Evolutionary conservation across 1,139 yeast species (phyloP).

Genomic region (Debaryomyces sp.): DNA sequence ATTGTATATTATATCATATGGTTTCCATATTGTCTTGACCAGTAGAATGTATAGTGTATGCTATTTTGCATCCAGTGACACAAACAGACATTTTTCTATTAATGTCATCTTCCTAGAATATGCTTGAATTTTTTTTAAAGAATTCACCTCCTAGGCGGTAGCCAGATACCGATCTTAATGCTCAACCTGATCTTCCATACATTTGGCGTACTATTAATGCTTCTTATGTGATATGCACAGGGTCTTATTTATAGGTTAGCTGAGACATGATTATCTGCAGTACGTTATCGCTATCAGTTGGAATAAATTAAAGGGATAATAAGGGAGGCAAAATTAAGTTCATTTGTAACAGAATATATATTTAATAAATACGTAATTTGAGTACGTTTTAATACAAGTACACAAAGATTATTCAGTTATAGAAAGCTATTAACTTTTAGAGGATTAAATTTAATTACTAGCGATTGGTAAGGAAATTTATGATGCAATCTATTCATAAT

Average conservation of each 20-base stretch:
- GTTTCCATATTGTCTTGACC: not conserved
- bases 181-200: not conserved
- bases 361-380: not conserved
- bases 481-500: slow-evolving; percentile 9
- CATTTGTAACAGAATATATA: not conserved
- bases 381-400: not conserved
- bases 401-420: not conserved
- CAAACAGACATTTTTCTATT: not conserved
- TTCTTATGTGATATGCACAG: not conserved
- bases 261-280: slow-evolving; percentile 4
- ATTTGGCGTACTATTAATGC: not conserved
- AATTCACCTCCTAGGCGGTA: too few species aligned
- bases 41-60: not conserved
- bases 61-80: not conserved
- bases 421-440: slow-evolving; percentile 1
- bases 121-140: not conserved
- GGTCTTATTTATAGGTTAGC: not conserved
- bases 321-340: slow-evolving; percentile 5
- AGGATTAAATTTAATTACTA: not conserved
- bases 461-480: not conserved
- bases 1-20: slow-evolving; percentile 1
- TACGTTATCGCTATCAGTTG: slow-evolving; percentile 5
- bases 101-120: not conserved
- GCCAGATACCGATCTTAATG: too few species aligned
- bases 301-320: slow-evolving; percentile 2